phyloP scores from a whole-genome alignment of 2,329 filamentous ascomycete species.

The Aureobasidium mangrovei region DNA sequence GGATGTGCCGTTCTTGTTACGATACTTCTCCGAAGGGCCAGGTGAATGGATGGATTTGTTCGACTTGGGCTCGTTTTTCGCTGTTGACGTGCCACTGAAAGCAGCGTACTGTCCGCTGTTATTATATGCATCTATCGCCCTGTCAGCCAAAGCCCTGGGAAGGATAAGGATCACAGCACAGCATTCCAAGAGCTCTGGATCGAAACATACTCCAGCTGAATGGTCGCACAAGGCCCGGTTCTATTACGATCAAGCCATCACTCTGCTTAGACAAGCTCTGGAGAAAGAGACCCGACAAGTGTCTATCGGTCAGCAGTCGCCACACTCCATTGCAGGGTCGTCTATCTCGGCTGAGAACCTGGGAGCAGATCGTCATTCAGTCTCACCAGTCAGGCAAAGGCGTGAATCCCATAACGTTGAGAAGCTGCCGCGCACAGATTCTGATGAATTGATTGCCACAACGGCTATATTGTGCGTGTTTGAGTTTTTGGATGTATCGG shows the following conservation, averaged over 20 bases:
- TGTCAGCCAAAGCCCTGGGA: slow-evolving; percentile 52
- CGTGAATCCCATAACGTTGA: not conserved
- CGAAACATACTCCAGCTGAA: slow-evolving; percentile 29
- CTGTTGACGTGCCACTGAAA: slow-evolving; percentile 50
- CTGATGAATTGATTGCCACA: slow-evolving; percentile 55
- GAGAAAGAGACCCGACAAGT: slow-evolving; percentile 19
- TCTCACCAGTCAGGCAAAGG: not conserved
- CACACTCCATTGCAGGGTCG: slow-evolving; percentile 29
- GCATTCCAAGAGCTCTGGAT: slow-evolving; percentile 3
- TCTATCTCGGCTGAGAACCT: slow-evolving; percentile 12
- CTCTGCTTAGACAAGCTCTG: slow-evolving; percentile 25
- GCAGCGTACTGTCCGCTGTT: slow-evolving; percentile 42
- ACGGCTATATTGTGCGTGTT: slow-evolving; percentile 60
- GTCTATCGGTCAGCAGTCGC: not conserved
- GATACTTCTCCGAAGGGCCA: slow-evolving; percentile 51
- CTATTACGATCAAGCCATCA: slow-evolving; percentile 46
- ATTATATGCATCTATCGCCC: slow-evolving; percentile 49
- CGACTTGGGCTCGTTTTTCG: slow-evolving; percentile 51
- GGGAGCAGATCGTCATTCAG: not conserved
- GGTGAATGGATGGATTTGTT: slow-evolving; percentile 53
- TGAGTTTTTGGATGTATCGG: slow-evolving; percentile 58
- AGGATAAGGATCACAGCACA: slow-evolving; percentile 30
- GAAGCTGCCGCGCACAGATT: slow-evolving; percentile 35
- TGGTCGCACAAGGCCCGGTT: slow-evolving; percentile 52
- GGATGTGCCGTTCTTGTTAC: slow-evolving; percentile 49